Percentiles rank a stretch among this genome's conserved stretches.
These are phyloP conservation scores for Leptographium flavum DNA, from an alignment of 2,329 filamentous ascomycete species.

Conservation along the genomic window DNA sequence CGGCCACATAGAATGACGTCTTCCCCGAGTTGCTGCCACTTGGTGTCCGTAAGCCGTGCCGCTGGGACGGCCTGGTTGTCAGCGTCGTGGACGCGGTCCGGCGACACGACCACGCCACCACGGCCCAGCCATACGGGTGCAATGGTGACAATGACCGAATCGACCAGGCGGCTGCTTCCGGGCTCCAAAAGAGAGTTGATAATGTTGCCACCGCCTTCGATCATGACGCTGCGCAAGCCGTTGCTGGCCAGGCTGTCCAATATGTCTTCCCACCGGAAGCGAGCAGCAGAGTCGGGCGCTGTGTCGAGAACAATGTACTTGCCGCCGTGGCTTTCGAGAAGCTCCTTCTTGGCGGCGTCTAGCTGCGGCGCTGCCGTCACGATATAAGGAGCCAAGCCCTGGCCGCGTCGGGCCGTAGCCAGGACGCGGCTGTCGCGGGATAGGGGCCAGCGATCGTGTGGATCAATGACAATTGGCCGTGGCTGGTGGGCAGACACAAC, in stretches of 20 bases:
- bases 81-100: conserved; percentile 38
- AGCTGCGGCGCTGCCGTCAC: conserved; percentile 37
- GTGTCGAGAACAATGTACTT: conserved; percentile 29
- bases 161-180: conserved; percentile 40
- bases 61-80: conserved; percentile 41
- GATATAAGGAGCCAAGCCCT: conserved; percentile 61
- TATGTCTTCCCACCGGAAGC: conserved; percentile 51
- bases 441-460: conserved; percentile 58
- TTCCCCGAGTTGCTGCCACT: conserved; percentile 66
- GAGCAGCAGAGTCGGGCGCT: conserved; percentile 7
- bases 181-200: conserved; percentile 68
- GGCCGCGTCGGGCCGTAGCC: conserved; percentile 44
- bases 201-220: conserved; percentile 73
- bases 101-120: conserved; percentile 68
- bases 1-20: conserved; percentile 71
- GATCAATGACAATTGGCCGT: conserved; percentile 70
- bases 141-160: conserved; percentile 75
- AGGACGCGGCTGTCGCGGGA: conserved; percentile 48
- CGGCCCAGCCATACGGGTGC: conserved; percentile 82
- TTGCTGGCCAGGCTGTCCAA: conserved; percentile 41
- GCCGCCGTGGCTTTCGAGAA: conserved; percentile 36
- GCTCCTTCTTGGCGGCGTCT: conserved; percentile 24
- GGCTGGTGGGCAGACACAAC: conserved; percentile 44
- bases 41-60: conserved; percentile 50
- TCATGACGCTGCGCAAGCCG: conserved; percentile 67